These are phyloP conservation scores for Blepharisma japonicum DNA, from an alignment of 73 alveolate genomes.

Conservation along the genomic window DNA sequence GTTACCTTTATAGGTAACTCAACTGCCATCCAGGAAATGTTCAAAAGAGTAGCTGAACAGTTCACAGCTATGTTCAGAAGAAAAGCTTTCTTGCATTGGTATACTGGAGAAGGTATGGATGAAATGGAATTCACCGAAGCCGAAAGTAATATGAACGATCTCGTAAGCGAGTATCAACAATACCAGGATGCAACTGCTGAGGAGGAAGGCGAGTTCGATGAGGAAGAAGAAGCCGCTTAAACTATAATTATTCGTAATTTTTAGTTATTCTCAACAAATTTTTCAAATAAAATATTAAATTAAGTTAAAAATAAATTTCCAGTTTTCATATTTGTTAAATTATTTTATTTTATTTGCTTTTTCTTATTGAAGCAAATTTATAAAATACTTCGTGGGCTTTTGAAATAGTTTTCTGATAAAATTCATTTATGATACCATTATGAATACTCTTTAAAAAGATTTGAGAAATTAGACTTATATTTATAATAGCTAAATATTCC, in stretches of 20 bases:
- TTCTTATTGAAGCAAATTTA: not conserved
- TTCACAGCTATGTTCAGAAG: conserved; percentile 89
- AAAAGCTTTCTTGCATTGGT: conserved; percentile 89
- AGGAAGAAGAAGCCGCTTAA: conserved; percentile 78
- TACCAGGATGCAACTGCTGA: conserved; percentile 95
- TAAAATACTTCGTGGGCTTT: not conserved
- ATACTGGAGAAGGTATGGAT: conserved; percentile 87
- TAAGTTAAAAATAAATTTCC: not conserved
- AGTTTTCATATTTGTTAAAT: too few species aligned
- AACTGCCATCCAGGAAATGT: conserved; percentile 72
- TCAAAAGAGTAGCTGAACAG: conserved; percentile 76
- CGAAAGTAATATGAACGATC: conserved; percentile 94
- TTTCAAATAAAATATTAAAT: not conserved
- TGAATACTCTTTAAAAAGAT: too few species aligned
- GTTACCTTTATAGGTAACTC: conserved; percentile 73
- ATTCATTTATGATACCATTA: too few species aligned
- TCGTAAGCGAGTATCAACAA: conserved; percentile 91
- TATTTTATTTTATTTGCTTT: not conserved
- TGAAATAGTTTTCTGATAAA: not conserved
- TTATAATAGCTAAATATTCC: too few species aligned
- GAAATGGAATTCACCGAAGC: conserved; percentile 95
- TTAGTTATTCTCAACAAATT: not conserved
- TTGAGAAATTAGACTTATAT: too few species aligned
- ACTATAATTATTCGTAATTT: conserved; percentile 64
- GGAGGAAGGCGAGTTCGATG: conserved; percentile 84